Percentiles rank a stretch among this genome's conserved stretches.
Conservation (phyloP, 192 early-diverging fungal genomes). For the Linderina pennispora region DNA sequence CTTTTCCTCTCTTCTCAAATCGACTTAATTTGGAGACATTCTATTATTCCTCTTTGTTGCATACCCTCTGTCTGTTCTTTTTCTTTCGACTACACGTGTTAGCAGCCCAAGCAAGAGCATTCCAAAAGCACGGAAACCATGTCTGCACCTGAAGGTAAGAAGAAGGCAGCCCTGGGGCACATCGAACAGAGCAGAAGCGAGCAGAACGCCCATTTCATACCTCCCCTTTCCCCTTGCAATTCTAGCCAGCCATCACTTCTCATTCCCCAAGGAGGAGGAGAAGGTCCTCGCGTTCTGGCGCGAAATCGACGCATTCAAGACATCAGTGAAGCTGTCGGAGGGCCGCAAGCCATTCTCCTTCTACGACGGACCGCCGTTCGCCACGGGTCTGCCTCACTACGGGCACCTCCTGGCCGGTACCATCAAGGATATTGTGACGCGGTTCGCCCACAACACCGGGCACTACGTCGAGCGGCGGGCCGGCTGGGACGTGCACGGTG, state of each 20-base stretch:
- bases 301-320: constrained; percentile 95
- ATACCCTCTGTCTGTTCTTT: too few species aligned
- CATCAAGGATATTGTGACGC: constrained; percentile 98
- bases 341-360: constrained; percentile 84
- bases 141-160: too few species aligned
- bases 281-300: constrained; percentile 92
- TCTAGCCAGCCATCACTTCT: constrained; percentile 46
- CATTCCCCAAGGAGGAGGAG: constrained; percentile 93
- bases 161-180: too few species aligned
- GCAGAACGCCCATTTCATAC: too few species aligned
- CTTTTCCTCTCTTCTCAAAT: too few species aligned
- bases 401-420: constrained; percentile 98
- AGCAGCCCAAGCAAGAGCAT: too few species aligned
- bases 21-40: too few species aligned
- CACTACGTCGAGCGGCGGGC: constrained; percentile 96
- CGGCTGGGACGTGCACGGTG: constrained; percentile 81
- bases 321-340: constrained; percentile 84
- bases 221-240: too few species aligned
- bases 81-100: too few species aligned
- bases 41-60: too few species aligned
- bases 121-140: too few species aligned
- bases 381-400: constrained; percentile 97
- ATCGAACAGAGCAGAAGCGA: too few species aligned
- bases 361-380: constrained; percentile 99
- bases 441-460: constrained; percentile 92